These are phyloP conservation scores for Suillus subaureus DNA, from an alignment of 768 basidiomycete genomes.

Conservation along the genomic window DNA sequence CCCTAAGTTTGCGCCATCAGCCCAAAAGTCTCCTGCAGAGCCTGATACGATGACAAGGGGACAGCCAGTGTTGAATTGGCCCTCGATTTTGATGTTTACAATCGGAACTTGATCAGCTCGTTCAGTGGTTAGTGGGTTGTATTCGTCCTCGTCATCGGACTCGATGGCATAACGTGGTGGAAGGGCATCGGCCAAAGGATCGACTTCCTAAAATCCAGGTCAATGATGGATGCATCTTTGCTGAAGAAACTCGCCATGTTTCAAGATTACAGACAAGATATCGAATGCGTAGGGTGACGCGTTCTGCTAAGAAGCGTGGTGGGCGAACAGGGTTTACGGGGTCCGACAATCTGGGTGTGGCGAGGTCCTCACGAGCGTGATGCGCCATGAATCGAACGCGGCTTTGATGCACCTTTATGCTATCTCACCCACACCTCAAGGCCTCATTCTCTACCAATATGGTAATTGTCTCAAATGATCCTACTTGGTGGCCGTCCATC, in stretches of 20 bases:
- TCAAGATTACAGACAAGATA: neutral
- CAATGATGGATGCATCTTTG: neutral
- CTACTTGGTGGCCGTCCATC: neutral
- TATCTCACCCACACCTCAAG: neutral
- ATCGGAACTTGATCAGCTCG: constrained; percentile 17
- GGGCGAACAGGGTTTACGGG: constrained; percentile 13
- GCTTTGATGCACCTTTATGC: too few relatives aligned
- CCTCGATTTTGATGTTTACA: constrained; percentile 41
- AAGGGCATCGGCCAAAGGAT: constrained; percentile 56
- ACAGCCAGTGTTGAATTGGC: constrained; percentile 30
- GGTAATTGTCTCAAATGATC: neutral
- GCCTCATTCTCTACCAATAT: neutral
- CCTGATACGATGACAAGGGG: constrained; percentile 50
- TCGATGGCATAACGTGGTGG: constrained; percentile 66
- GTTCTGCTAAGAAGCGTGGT: neutral
- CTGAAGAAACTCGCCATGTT: constrained; percentile 8
- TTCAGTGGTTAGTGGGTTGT: constrained; percentile 41
- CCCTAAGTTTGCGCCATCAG: constrained; percentile 50
- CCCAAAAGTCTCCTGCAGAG: constrained; percentile 51
- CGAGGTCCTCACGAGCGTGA: too few relatives aligned
- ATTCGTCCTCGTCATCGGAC: constrained; percentile 71
- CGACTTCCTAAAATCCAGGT: constrained; percentile 43
- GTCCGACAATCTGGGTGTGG: neutral
- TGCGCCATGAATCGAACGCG: too few relatives aligned
- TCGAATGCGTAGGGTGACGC: neutral